Conservation (phyloP, 345 rosid genomes). For the Lagerstroemia speciosa region DNA sequence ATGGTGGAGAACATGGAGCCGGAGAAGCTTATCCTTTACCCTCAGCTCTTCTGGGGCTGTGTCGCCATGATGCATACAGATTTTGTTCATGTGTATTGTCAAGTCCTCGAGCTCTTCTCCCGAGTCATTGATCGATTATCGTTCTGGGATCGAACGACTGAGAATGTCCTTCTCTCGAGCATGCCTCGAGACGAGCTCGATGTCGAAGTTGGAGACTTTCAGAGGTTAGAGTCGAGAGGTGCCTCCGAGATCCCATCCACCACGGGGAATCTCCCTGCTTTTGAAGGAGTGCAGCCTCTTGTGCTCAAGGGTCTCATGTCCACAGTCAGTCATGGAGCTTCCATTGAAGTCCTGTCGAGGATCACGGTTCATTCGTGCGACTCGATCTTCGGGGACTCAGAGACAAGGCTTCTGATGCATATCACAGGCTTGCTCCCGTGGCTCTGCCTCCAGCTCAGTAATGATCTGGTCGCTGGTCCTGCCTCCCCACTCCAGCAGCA, state of each 20-base stretch:
- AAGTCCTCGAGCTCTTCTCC: constrained; percentile 92
- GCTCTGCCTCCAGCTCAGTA: constrained; percentile 90
- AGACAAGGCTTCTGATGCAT: constrained; percentile 96
- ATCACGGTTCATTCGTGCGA: constrained; percentile 90
- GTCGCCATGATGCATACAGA: constrained; percentile 99
- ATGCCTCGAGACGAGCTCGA: constrained; percentile 93
- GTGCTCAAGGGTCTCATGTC: constrained; percentile 97
- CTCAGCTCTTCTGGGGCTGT: constrained; percentile 98
- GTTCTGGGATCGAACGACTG: constrained; percentile 86
- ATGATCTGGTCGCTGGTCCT: constrained; percentile 51
- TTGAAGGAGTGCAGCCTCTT: constrained; percentile 96
- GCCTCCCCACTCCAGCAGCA: constrained; percentile 79
- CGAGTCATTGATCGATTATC: constrained; percentile 84
- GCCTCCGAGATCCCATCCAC: constrained; percentile 60
- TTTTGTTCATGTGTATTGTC: constrained; percentile 95
- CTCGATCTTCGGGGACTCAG: constrained; percentile 85
- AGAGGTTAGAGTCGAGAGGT: constrained; percentile 53
- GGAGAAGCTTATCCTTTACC: constrained; percentile 93
- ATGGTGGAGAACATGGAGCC: constrained; percentile 99
- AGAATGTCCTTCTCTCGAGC: constrained; percentile 93
- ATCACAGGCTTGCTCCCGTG: constrained; percentile 92
- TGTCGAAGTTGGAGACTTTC: constrained; percentile 52
- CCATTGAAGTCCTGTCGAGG: constrained; percentile 80
- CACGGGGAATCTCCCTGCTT: constrained; percentile 67
- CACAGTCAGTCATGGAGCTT: constrained; percentile 79